These are phyloP conservation scores for Pinus taeda DNA, from an alignment of 75 land plant genomes.

Conservation along the genomic window DNA sequence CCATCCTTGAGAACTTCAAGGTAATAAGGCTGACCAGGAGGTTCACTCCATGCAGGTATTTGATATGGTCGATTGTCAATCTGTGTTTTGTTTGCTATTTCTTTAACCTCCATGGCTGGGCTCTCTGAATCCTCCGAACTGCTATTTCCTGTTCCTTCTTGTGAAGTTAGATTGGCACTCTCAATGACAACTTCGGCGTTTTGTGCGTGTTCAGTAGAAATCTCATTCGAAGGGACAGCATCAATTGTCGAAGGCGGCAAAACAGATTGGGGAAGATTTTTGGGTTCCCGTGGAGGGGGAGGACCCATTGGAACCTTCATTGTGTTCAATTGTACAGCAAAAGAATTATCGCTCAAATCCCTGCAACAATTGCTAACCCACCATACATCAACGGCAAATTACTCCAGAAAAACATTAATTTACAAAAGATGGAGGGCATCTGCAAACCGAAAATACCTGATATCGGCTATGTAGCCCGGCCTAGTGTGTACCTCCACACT, in stretches of 20 bases:
- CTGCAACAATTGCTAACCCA: too few relatives aligned
- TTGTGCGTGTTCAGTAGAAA: background rate
- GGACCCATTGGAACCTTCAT: constrained; percentile 20
- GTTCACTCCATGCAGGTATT: constrained; percentile 83
- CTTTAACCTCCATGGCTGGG: background rate
- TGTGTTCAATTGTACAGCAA: background rate
- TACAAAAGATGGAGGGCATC: too few relatives aligned
- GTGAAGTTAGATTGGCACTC: background rate
- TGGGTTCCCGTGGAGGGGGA: constrained; percentile 1
- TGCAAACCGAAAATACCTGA: too few relatives aligned
- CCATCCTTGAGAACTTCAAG: constrained; percentile 91
- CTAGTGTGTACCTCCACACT: too few relatives aligned
- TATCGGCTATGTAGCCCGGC: too few relatives aligned
- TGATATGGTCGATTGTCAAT: constrained; percentile 28
- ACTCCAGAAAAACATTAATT: too few relatives aligned
- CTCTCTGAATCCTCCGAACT: background rate
- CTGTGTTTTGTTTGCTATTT: background rate
- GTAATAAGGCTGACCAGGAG: constrained; percentile 53
- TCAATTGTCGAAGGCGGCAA: background rate
- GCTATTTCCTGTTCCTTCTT: background rate
- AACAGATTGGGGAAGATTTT: background rate
- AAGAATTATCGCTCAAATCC: too few relatives aligned
- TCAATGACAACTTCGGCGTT: background rate
- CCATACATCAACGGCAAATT: too few relatives aligned
- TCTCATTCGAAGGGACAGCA: background rate